Evolutionary conservation across 1,284 basidiomycete species (phyloP), one percentile per base, ranked within the genome.

Genomic region (Ustilago vetiveriae): DNA sequence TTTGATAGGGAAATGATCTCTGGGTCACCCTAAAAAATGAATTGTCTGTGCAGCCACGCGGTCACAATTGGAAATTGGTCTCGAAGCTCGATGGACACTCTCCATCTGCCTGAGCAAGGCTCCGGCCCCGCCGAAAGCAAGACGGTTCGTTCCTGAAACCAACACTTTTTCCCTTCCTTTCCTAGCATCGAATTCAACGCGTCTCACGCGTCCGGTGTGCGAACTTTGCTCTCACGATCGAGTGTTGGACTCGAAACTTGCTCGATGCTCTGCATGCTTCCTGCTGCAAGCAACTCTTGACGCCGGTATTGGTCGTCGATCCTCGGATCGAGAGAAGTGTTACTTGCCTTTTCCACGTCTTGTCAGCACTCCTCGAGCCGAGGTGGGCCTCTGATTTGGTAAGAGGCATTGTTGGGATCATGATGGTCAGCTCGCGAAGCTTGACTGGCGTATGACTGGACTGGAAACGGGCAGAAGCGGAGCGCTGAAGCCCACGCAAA

Each of bases 121-220:
- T n/a, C 6, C 16, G 33, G 16, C 11, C 13, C 11, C 11, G 33
- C 13, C 10, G 16, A 35, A 35, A 16, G 16, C 33, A 37, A 36
- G 24, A 23, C 17, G 9, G 23, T 21, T 27, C 16, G 45, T 47
- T 21, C 35, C 38, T 49, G 45, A 57, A 43, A 57, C 47, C 41
- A 57, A 57, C 54, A 50, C 47, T 57, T 49, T 43, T 48, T 26
- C 21, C 27, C n/a, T n/a, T n/a, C n/a, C n/a, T n/a, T n/a, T n/a
- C n/a, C n/a, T n/a, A n/a, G n/a, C n/a, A n/a, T n/a, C n/a, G n/a
- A 16, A 29, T 36, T 32, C 8, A 17, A 36, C 42, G 42, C 30
- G 38, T 27, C 29, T 43, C 17, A 51, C 49, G 49, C 51, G 51
- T 39, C 51, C 42, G 42, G 42, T n/a, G 51, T 45, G 37, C 51